phyloP scores from a whole-genome alignment of 2,329 filamentous ascomycete genomes.

The Dactylellina haptotyla region DNA sequence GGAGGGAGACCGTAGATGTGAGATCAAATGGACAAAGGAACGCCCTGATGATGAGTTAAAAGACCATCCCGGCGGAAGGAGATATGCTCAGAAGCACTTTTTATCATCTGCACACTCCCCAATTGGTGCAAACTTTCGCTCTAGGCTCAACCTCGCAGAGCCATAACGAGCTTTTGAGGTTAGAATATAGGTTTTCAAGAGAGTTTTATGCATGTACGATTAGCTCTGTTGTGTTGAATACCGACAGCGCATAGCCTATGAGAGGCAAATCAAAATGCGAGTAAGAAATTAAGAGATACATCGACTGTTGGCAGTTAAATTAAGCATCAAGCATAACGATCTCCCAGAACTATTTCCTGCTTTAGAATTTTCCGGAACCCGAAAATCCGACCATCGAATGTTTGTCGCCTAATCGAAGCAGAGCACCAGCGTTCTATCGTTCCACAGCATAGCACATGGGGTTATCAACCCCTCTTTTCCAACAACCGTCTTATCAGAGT shows the following conservation, averaged over 20 bases:
- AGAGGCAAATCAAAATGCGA: too few relatives aligned
- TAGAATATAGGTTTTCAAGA: background rate
- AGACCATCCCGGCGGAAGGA: constrained; percentile 3
- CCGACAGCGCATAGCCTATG: too few relatives aligned
- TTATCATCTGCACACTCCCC: constrained; percentile 6
- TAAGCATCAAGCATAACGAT: background rate
- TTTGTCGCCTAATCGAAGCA: background rate
- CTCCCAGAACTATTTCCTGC: background rate
- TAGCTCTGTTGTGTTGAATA: too few relatives aligned
- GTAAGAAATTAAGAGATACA: too few relatives aligned
- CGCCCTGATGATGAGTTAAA: constrained; percentile 1
- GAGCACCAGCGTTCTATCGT: background rate
- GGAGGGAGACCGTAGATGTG: background rate
- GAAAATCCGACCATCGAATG: background rate
- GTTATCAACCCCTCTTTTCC: background rate
- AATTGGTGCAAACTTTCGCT: background rate
- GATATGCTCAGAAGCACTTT: constrained; percentile 21
- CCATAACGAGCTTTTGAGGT: background rate
- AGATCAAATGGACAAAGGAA: constrained; percentile 19
- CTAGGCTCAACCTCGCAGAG: background rate
- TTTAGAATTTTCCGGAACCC: background rate
- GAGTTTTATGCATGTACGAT: too few relatives aligned
- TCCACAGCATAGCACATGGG: constrained; percentile 5
- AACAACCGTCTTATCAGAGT: background rate
- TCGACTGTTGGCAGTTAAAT: too few relatives aligned